Conservation (phyloP, 495 filamentous ascomycete species). For the Apiosordaria backusii region DNA sequence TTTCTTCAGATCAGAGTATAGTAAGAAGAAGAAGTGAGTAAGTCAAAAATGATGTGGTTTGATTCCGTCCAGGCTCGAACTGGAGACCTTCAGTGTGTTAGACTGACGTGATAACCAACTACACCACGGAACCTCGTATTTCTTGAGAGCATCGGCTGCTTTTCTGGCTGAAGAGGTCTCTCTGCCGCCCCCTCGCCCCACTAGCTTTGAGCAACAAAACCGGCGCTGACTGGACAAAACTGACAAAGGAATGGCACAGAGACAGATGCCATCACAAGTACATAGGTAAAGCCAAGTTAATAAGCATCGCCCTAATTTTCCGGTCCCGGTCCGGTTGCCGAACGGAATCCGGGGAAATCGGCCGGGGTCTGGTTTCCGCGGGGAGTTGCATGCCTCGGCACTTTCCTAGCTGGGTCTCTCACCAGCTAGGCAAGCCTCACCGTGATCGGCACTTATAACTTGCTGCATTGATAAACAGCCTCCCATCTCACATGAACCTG, state of each 20-base stretch:
- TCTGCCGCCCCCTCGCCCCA: too few relatives aligned
- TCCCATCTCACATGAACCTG: background rate
- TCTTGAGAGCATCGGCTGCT: background rate
- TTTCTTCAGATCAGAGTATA: too few relatives aligned
- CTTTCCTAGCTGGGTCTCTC: background rate
- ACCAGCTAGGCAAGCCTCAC: background rate
- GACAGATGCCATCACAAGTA: background rate
- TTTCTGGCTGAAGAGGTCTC: background rate
- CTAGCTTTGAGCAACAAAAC: background rate
- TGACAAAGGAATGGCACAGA: background rate
- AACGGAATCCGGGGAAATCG: background rate
- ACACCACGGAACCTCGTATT: slow-evolving; percentile 23
- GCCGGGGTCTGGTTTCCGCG: background rate
- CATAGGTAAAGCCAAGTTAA: background rate
- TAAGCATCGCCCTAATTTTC: too few relatives aligned
- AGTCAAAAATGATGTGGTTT: slow-evolving; percentile 4
- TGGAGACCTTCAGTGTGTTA: slow-evolving; percentile 25
- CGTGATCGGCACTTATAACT: background rate
- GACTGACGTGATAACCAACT: slow-evolving; percentile 30
- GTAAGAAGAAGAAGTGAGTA: background rate
- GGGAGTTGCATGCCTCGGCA: background rate
- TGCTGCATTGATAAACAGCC: background rate
- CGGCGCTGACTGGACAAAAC: background rate
- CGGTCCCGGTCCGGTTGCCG: background rate
- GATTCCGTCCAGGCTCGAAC: slow-evolving; percentile 25